Conservation (phyloP, 768 basidiomycete genomes). For the Kwoniella europaea region DNA sequence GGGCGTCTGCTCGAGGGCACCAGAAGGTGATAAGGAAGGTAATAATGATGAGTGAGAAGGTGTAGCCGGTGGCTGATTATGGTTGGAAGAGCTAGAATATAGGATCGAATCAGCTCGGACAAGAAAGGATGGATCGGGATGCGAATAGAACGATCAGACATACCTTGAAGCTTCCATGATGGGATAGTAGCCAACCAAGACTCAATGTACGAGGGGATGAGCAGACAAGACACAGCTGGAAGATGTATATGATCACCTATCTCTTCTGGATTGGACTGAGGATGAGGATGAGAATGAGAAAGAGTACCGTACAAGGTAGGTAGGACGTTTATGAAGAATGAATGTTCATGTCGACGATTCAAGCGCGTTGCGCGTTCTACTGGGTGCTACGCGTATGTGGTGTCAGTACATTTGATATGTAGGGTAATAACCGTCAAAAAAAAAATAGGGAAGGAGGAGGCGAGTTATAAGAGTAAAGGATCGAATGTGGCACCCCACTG, state of each 20-base stretch:
- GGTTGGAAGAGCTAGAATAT: conserved; percentile 13
- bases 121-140: neutral
- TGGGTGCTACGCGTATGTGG: conserved; percentile 1
- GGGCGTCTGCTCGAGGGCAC: conserved; percentile 28
- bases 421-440: no score
- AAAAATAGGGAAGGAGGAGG: neutral
- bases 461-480: no score
- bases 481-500: conserved; percentile 4
- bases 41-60: conserved; percentile 37
- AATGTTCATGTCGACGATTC: neutral
- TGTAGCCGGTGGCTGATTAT: conserved; percentile 27
- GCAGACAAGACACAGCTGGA: neutral
- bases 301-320: no score
- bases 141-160: neutral
- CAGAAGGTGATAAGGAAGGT: conserved; percentile 36
- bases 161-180: conserved; percentile 25
- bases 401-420: neutral
- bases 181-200: no score
- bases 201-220: neutral
- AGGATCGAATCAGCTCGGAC: neutral
- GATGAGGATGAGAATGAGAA: neutral
- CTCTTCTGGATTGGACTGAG: neutral
- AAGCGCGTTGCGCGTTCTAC: conserved; percentile 9
- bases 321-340: neutral
- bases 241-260: neutral